Base-by-base conservation (phyloP, 345 rosid species). In the Firmiana major region DNA sequence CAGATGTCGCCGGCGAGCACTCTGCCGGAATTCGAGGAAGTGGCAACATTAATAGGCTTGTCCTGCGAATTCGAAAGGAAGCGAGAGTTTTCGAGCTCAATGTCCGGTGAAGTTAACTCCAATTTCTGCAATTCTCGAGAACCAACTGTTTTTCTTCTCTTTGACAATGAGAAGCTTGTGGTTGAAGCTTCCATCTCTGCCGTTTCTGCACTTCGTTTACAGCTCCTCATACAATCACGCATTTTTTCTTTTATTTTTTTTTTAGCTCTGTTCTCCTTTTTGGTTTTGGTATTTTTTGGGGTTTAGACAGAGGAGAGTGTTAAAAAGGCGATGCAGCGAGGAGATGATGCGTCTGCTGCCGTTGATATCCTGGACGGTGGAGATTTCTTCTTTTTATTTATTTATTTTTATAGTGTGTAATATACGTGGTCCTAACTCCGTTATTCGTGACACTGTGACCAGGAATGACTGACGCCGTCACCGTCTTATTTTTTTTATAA, bases 211-310 rank as follows among this genome's bases (percentile, higher is more conserved):
- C 43, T 75, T 77, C 91, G 83, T 80, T 85, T 88, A 62, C 69
- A 45, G n/a, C 74, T 87, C 24, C 77, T 80, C 60, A 36, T 74
- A 49, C 34, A 78, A 55, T 86, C 90, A 43, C 68, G 83, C 90
- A 84, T 85, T 54, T 38, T 59, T 71, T 34, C 24, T 71, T 43
- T 57, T n/a, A n/a, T n/a, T n/a, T 54, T 19, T 7, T 7, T 55
- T 2, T 3, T 13, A 46, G 63, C 76, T 77, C 70, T 49, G 74
- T 36, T 48, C 74, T 65, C 36, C 73, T 67, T 80, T 79, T 83
- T 79, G 16, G 24, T 70, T 28, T 62, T 68, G 82, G 64, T 78
- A 57, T 42, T 57, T 57, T 31, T 36, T 22, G 71, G 26, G 63
- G 45, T 53, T 67, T 38, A n/a, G n/a, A 13, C 66, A 43, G 0